Base-by-base conservation (phyloP, 2,329 filamentous ascomycete species). In the Colletotrichum australisinense region DNA sequence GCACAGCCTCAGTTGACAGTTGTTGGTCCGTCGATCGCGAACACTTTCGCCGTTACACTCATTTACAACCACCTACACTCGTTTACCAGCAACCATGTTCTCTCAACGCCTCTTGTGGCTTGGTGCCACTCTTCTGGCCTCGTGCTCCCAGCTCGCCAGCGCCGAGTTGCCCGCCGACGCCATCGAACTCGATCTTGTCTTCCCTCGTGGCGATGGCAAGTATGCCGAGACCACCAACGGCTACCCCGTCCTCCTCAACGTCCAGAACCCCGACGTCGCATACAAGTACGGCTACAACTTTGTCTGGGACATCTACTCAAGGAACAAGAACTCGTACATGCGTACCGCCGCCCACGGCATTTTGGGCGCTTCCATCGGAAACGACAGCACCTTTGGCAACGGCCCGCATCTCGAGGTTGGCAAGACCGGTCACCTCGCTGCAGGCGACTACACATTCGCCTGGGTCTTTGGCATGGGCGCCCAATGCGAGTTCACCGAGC, bases 271-370 rank as follows among this genome's bases (percentile, higher is more conserved):
- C 12, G 38, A 71, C 5, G 57, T 71, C 2, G 73, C 73, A 38
- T 75, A 75, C 63, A 72, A 74, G 30, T 75, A 70, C 46, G 73
- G 73, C 28, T 74, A 62, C 56, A 63, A 58, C 35, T 70, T 75
- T n/a, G 70, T 70, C 16, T 75, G 73, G 73, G 62, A 70, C 11
- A 74, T 74, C 26, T 72, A 72, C 32, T 72, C 72, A 3, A 63
- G 68, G 9, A 72, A 72, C 42, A 72, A 72, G 46, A 68, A 72
- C 32, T 63, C 68, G 5, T 72, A 72, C 58, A 52, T 72, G 38
- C 68, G 72, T 30, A 74, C 72, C 24, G 72, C 69, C 19, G 71
- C 71, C 30, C 73, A 74, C 49, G 73, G 73, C 52, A 28, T 49
- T 32, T 35, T 71, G 16, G 71, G 73, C 24, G 67, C 73, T 30